phyloP scores from a whole-genome alignment of 257 asterid genomes.

The Solanum dulcamara region DNA sequence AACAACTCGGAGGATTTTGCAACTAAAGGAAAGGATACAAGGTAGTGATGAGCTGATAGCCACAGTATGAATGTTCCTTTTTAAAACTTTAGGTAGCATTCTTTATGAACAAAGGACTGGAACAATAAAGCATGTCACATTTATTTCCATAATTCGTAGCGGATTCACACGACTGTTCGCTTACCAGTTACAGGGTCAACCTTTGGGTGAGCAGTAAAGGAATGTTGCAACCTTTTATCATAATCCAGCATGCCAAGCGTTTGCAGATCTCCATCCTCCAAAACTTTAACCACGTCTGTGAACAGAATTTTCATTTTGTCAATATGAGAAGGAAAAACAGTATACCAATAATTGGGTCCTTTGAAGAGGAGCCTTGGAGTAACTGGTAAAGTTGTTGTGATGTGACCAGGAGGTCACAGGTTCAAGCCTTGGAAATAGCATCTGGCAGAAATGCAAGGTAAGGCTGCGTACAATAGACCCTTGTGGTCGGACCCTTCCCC shows the following conservation, averaged over 20 bases:
- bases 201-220: slow-evolving; percentile 97
- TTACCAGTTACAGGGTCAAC: slow-evolving; percentile 93
- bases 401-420: no score
- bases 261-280: slow-evolving; percentile 96
- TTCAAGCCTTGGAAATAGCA: no score
- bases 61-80: not conserved
- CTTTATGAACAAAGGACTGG: not conserved
- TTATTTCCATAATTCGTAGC: not conserved
- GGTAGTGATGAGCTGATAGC: not conserved
- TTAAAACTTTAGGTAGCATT: not conserved
- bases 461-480: no score
- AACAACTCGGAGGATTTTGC: not conserved
- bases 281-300: slow-evolving; percentile 77
- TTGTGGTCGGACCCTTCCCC: no score
- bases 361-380: no score
- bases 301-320: not conserved
- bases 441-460: no score
- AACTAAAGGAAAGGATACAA: not conserved
- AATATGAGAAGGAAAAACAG: not conserved
- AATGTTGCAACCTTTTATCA: slow-evolving; percentile 72
- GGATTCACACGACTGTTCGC: not conserved
- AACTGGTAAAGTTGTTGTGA: no score
- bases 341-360: not conserved
- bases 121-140: not conserved
- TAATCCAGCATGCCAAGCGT: slow-evolving; percentile 91